Base-by-base conservation (phyloP, 352 stramenopile genomes). In the Thraustochytrium striatum region DNA sequence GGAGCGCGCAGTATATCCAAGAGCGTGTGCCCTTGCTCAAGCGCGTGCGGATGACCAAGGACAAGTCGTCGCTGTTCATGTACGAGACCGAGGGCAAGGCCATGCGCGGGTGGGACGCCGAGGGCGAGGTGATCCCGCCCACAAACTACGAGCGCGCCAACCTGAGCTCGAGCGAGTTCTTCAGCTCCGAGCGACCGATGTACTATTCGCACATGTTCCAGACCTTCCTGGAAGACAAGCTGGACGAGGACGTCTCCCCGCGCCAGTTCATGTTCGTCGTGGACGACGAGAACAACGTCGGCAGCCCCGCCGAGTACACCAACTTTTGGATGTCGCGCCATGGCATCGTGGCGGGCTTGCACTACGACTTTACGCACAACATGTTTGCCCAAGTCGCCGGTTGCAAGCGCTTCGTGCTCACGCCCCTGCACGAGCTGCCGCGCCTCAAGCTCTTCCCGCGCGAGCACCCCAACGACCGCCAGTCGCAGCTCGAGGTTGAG, bases 361-460 rank as follows among this genome's bases (percentile, higher is more conserved):
- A 75, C 65, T 75, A 75, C 25, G 65, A 75, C 47, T 32, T 25
- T 11, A 11, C 9, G 11, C 65, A 75, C 50, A 75, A 75, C 50
- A 75, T 75, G 65, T 75, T 75, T 68, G 65, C 30, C 65, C 65
- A 75, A 25, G 25, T 75, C 3, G 7, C 44, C n/a, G 65, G 65
- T 21, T 75, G 65, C 65, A 75, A 75, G 41, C 44, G 65, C 1
- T 75, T 75, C 52, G 5, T 75, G 21, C 21, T 75, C 44, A 32
- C 68, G 1, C 16, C 65, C 44, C 7, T 28, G 3, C 19, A 39
- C 16, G 65, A 75, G 50, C 44, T 30, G 65, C 13, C 30, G 13
- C 43, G 32, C 50, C 3, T 50, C n/a, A 21, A 62, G 21, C 44
- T 75, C n/a, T 75, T 39, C 36, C 65, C 65, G 16, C 65, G 43